A percentile compares a stretch with the other conserved stretches of the same genome.
These are phyloP conservation scores for Litchi chinensis DNA, from an alignment of 345 rosid genomes.

Conservation along the genomic window DNA sequence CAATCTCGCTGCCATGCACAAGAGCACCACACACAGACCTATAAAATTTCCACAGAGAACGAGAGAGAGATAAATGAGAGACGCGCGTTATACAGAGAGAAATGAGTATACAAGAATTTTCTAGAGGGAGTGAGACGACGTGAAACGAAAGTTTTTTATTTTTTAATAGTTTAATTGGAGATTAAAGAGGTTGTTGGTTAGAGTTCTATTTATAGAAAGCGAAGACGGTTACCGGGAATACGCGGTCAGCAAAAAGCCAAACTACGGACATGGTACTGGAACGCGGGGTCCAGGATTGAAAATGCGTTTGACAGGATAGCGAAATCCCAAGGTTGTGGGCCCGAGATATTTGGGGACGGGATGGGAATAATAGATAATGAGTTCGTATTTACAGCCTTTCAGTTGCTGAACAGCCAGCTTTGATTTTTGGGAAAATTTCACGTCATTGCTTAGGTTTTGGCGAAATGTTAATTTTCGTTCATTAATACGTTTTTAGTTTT, in stretches of 20 bases:
- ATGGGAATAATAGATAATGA: too few relatives aligned
- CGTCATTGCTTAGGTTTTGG: too few relatives aligned
- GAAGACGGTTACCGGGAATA: background rate
- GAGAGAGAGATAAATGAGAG: background rate
- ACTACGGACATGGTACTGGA: background rate
- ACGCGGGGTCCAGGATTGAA: background rate
- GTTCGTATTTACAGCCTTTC: background rate
- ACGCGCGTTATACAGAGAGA: background rate
- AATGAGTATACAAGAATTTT: background rate
- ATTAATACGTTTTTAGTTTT: too few relatives aligned
- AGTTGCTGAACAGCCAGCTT: background rate
- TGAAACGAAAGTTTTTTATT: background rate
- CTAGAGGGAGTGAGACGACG: background rate
- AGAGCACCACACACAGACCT: background rate
- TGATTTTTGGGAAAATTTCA: too few relatives aligned
- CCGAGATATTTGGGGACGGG: background rate
- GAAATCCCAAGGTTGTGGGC: background rate
- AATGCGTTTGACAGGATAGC: background rate
- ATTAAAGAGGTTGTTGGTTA: background rate
- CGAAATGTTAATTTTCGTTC: too few relatives aligned
- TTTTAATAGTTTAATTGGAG: background rate
- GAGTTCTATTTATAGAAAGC: background rate
- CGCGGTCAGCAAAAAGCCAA: background rate
- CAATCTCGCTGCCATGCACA: slow-evolving; percentile 64
- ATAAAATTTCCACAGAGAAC: background rate